A percentile compares a stretch with the other conserved stretches of the same genome.
phyloP scores from a whole-genome alignment of 116 monocot genomes.

The Dioscorea cayenensis region DNA sequence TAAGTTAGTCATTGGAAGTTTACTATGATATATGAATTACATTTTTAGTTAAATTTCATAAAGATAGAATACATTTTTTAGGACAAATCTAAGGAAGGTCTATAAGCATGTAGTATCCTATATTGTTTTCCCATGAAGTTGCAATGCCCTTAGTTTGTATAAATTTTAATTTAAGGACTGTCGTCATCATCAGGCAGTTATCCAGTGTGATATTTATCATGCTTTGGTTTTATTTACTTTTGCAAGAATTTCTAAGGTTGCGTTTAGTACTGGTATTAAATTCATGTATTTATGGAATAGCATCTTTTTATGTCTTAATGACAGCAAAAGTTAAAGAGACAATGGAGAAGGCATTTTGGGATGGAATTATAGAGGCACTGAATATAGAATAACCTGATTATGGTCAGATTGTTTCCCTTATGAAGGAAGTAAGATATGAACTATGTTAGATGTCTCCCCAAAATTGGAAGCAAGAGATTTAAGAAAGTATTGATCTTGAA shows the following conservation, averaged over 20 bases:
- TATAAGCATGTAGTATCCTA: no score
- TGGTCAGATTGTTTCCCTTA: slow-evolving; percentile 54
- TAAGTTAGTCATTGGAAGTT: slow-evolving; percentile 7
- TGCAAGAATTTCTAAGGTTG: no score
- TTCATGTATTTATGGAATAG: neutral
- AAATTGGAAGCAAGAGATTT: slow-evolving; percentile 72
- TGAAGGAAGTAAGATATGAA: slow-evolving; percentile 85
- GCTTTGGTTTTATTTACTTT: no score
- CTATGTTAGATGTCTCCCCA: slow-evolving; percentile 67
- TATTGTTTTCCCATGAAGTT: no score
- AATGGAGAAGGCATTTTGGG: slow-evolving; percentile 98
- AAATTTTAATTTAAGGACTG: no score
- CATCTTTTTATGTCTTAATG: slow-evolving; percentile 1
- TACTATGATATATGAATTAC: neutral
- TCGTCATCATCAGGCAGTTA: no score
- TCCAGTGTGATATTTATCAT: no score
- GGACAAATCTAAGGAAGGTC: no score
- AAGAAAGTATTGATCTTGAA: slow-evolving; percentile 77
- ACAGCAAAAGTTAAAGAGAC: slow-evolving; percentile 74
- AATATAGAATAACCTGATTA: slow-evolving; percentile 54
- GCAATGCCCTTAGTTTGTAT: no score
- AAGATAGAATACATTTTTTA: no score
- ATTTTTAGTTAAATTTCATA: neutral
- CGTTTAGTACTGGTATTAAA: no score
- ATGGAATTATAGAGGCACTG: slow-evolving; percentile 56